phyloP scores from a whole-genome alignment of 352 stramenopile genomes.

The Phytopythium mirpurense region DNA sequence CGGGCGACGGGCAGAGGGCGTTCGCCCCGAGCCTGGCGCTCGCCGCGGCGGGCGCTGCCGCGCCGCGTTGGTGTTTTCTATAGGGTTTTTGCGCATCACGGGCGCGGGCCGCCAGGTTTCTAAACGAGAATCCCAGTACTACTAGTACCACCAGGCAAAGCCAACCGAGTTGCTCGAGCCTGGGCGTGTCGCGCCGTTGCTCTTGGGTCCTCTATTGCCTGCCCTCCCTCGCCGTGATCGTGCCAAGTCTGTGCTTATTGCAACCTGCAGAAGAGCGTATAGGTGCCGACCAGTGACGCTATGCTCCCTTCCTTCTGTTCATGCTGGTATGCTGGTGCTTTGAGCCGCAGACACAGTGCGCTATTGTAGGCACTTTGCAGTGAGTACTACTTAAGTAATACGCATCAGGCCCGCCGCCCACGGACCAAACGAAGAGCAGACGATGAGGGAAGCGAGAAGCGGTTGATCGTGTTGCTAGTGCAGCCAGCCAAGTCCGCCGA shows the following conservation, averaged over 20 bases:
- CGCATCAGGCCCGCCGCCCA: no score
- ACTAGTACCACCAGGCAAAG: conserved; percentile 60
- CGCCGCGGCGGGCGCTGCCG: background rate
- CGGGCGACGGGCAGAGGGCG: background rate
- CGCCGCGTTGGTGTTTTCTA: conserved; percentile 18
- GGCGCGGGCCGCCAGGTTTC: conserved; percentile 24
- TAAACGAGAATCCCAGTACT: conserved; percentile 48
- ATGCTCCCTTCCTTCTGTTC: no score
- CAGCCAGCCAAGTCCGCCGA: no score
- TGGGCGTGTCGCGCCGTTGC: background rate
- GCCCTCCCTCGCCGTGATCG: background rate
- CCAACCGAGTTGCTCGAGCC: conserved; percentile 14
- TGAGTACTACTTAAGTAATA: no score
- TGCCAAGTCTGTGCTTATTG: no score
- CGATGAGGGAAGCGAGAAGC: background rate
- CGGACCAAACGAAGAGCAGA: background rate
- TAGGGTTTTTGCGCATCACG: conserved; percentile 36
- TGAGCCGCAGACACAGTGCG: no score
- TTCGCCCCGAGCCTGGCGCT: background rate
- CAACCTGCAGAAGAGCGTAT: no score
- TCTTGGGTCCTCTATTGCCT: background rate
- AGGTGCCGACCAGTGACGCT: no score
- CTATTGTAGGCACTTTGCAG: no score
- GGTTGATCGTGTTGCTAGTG: conserved; percentile 3
- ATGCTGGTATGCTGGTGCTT: no score